Evolutionary conservation across 106 monocot species (phyloP).

Genomic region (Dioscorea zingiberensis): DNA sequence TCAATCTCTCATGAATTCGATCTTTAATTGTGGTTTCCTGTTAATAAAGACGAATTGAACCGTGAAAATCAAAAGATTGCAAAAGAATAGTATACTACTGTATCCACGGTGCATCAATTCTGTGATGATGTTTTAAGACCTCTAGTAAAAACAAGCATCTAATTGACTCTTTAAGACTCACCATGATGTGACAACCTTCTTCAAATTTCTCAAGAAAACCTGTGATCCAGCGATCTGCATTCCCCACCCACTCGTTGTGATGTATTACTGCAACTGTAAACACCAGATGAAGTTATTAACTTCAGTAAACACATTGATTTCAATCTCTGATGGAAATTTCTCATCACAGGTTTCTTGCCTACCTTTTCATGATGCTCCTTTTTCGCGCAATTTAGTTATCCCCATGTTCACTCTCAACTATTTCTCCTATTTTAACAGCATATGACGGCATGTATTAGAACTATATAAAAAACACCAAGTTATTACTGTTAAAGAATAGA

Average conservation of each 20-base stretch:
- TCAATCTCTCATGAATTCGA: slow-evolving; percentile 65
- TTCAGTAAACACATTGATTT: background rate
- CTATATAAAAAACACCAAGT: background rate
- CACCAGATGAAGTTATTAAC: background rate
- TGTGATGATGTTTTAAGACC: background rate
- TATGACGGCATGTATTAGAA: background rate
- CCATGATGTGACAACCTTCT: slow-evolving; percentile 77
- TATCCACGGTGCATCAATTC: no score
- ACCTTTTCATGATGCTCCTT: slow-evolving; percentile 79
- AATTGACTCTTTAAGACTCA: slow-evolving; percentile 8
- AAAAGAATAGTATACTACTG: background rate
- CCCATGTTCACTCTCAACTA: slow-evolving; percentile 75
- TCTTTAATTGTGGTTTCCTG: slow-evolving; percentile 86
- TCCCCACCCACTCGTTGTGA: slow-evolving; percentile 62
- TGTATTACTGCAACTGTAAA: slow-evolving; percentile 45
- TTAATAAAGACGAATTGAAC: background rate
- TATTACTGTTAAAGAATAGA: no score
- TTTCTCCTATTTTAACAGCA: slow-evolving; percentile 43
- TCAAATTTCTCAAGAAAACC: slow-evolving; percentile 85
- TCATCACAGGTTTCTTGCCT: slow-evolving; percentile 5
- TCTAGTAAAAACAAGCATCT: background rate
- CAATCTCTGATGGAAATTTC: no score
- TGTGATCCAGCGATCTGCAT: slow-evolving; percentile 71
- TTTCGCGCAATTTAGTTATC: slow-evolving; percentile 60
- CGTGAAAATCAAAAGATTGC: background rate